A percentile compares a stretch with the other conserved stretches of the same genome.
phyloP scores from a whole-genome alignment of 2,329 filamentous ascomycete genomes.

The Zymoseptoria brevis region DNA sequence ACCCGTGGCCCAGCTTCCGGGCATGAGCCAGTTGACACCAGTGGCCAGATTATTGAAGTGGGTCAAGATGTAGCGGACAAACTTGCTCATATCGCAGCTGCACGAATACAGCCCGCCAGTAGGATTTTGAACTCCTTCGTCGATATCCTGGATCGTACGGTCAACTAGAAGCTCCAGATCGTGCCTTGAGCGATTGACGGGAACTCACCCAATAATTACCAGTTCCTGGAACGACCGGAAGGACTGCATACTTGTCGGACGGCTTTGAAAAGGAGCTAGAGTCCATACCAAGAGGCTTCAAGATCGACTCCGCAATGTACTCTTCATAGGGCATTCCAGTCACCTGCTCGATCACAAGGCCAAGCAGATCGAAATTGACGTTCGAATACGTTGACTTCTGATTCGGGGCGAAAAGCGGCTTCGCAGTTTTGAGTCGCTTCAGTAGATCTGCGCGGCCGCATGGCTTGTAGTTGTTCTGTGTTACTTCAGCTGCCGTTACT shows the following conservation, averaged over 20 bases:
- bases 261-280: constrained; percentile 27
- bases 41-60: constrained; percentile 36
- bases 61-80: constrained; percentile 36
- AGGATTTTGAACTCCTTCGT: constrained; percentile 36
- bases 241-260: constrained; percentile 32
- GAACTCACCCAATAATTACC: background rate
- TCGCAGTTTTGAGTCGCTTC: constrained; percentile 22
- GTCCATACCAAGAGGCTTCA: constrained; percentile 33
- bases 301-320: constrained; percentile 35
- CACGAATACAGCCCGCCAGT: constrained; percentile 40
- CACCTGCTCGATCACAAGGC: constrained; percentile 34
- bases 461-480: constrained; percentile 21
- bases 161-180: background rate
- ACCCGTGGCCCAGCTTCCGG: constrained; percentile 31
- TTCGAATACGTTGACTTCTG: constrained; percentile 39
- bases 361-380: constrained; percentile 35
- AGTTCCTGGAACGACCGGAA: constrained; percentile 22
- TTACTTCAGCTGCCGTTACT: background rate
- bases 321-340: constrained; percentile 30
- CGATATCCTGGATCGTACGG: constrained; percentile 24
- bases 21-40: constrained; percentile 39
- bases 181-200: background rate
- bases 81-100: constrained; percentile 36
- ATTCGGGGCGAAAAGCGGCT: constrained; percentile 36
- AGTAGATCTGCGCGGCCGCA: constrained; percentile 31